Conservation (phyloP, 306 rosid species). For the Hippophae tibetana region DNA sequence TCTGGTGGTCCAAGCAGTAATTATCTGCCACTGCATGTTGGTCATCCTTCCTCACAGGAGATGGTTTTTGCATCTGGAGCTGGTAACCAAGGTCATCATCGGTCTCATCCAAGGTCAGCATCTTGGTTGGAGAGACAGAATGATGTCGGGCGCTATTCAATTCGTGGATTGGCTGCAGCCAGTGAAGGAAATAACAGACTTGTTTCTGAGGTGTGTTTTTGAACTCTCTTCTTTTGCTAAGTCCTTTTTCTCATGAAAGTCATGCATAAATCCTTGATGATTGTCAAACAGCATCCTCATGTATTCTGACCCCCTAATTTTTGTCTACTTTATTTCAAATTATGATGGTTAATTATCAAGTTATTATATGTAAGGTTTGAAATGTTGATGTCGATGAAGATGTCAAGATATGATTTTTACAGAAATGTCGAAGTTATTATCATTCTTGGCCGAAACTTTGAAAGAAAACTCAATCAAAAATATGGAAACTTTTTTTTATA, state of each 20-base stretch:
- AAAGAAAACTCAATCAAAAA: no score
- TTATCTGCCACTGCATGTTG: slow-evolving; percentile 44
- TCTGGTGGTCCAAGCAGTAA: slow-evolving; percentile 47
- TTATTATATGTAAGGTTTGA: no score
- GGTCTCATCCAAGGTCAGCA: slow-evolving; percentile 45
- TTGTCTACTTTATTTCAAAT: background rate
- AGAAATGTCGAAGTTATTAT: no score
- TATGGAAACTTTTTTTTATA: no score
- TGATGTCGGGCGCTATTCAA: slow-evolving; percentile 58
- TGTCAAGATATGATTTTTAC: no score
- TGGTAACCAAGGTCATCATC: slow-evolving; percentile 34
- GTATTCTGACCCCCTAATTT: background rate
- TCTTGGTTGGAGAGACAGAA: slow-evolving; percentile 71
- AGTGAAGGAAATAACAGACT: slow-evolving; percentile 77
- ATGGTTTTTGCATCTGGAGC: slow-evolving; percentile 43
- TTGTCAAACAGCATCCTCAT: background rate
- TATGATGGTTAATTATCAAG: no score
- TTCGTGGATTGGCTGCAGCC: slow-evolving; percentile 51
- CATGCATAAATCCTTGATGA: background rate
- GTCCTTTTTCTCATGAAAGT: slow-evolving; percentile 4
- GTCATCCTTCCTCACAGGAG: slow-evolving; percentile 47
- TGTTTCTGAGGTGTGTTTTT: slow-evolving; percentile 79
- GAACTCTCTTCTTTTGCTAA: slow-evolving; percentile 11
- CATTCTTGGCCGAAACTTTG: no score
- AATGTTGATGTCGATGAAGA: no score